phyloP scores from a whole-genome alignment of 2,329 filamentous ascomycete species.

The Acrocalymma vagum region DNA sequence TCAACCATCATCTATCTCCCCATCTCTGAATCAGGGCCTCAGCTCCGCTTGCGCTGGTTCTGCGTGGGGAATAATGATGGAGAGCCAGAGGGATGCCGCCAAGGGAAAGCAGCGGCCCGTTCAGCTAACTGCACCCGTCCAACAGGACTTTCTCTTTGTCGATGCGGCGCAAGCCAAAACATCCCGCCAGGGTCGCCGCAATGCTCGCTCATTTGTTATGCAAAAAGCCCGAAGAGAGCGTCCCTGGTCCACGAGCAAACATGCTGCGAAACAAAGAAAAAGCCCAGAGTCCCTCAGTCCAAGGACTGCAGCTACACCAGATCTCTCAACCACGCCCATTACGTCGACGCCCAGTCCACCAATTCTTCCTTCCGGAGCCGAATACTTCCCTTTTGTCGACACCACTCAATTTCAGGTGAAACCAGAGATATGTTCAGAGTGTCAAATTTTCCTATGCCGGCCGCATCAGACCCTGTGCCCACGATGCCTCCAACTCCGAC shows the following conservation, averaged over 20 bases:
- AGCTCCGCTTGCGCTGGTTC: slow-evolving; percentile 24
- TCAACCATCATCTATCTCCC: slow-evolving; percentile 30
- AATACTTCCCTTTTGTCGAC: slow-evolving; percentile 28
- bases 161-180: slow-evolving; percentile 48
- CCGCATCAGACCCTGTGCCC: slow-evolving; percentile 40
- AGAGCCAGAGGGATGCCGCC: slow-evolving; percentile 30
- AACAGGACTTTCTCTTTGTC: slow-evolving; percentile 49
- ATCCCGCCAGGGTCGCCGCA: slow-evolving; percentile 47
- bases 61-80: slow-evolving; percentile 34
- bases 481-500: slow-evolving; percentile 32
- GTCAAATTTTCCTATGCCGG: slow-evolving; percentile 37
- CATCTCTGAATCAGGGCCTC: slow-evolving; percentile 24
- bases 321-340: slow-evolving; percentile 33
- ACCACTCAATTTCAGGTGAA: slow-evolving; percentile 23
- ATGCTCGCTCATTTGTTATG: slow-evolving; percentile 52
- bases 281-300: slow-evolving; percentile 37
- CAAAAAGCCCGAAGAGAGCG: slow-evolving; percentile 47
- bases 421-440: slow-evolving; percentile 36
- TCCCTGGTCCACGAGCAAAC: slow-evolving; percentile 51
- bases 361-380: slow-evolving; percentile 17
- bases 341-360: slow-evolving; percentile 43
- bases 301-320: slow-evolving; percentile 36
- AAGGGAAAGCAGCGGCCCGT: slow-evolving; percentile 27
- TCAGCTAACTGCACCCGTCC: slow-evolving; percentile 31
- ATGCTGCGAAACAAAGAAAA: slow-evolving; percentile 41